Percentiles rank a stretch among this genome's conserved stretches.
Conservation (phyloP, 108 stramenopile genomes). For the Aurantiochytrium sp. region DNA sequence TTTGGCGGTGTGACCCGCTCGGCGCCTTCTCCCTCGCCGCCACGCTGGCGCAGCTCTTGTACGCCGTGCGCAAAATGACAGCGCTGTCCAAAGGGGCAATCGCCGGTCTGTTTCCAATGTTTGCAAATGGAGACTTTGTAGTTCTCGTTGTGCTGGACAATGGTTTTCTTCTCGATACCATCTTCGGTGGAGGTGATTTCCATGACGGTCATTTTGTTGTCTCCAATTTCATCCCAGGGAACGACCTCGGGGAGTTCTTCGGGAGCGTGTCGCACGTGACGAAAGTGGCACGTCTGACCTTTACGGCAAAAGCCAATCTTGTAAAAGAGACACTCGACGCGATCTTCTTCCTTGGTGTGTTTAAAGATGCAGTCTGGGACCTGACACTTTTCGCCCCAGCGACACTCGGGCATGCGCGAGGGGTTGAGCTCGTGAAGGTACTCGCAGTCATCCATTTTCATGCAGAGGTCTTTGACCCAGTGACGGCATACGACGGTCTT, state of each 20-base stretch:
- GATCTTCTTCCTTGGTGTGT: constrained; percentile 11
- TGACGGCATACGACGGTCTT: background rate
- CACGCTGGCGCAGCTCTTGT: constrained; percentile 59
- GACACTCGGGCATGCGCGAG: background rate
- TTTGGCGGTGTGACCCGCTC: constrained; percentile 21
- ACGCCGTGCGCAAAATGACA: constrained; percentile 77
- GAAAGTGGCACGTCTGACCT: background rate
- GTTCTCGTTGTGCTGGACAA: constrained; percentile 68
- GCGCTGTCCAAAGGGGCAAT: constrained; percentile 74
- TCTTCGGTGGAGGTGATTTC: background rate
- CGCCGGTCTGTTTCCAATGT: constrained; percentile 68
- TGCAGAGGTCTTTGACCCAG: constrained; percentile 7
- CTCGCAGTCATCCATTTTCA: constrained; percentile 8
- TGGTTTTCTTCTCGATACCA: constrained; percentile 3
- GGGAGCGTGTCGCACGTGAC: background rate
- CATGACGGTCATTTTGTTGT: background rate
- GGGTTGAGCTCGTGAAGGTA: background rate
- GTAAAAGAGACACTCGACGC: constrained; percentile 6
- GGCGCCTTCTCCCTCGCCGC: constrained; percentile 35
- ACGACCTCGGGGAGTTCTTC: background rate
- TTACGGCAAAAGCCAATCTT: constrained; percentile 5
- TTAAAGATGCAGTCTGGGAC: constrained; percentile 14
- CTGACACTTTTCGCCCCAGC: constrained; percentile 7
- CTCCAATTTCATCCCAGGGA: constrained; percentile 1
- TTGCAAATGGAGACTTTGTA: constrained; percentile 78